phyloP scores from a whole-genome alignment of 495 filamentous ascomycete genomes.

The Xylaria grammica region DNA sequence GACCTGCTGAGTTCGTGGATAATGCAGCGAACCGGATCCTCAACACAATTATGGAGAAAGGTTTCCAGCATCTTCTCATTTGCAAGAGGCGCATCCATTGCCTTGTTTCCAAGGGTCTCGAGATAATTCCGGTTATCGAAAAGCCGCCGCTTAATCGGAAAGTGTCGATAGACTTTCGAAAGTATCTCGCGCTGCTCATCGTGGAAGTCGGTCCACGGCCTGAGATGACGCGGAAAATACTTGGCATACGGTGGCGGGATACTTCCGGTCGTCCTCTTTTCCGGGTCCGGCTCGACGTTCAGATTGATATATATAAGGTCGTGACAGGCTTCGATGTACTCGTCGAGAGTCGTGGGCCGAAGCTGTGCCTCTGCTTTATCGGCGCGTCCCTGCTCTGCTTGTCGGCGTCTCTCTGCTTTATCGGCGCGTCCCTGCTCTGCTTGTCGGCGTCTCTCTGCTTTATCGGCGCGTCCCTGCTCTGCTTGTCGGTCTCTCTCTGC shows the following conservation, averaged over 20 bases:
- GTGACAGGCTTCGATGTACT: conserved; percentile 43
- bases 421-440: conserved; percentile 16
- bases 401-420: conserved; percentile 25
- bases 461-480: conserved; percentile 6
- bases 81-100: too few relatives aligned
- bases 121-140: neutral
- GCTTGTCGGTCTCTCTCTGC: conserved; percentile 25
- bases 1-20: too few relatives aligned
- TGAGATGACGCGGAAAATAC: neutral
- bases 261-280: neutral
- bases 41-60: too few relatives aligned
- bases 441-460: conserved; percentile 25
- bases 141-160: neutral
- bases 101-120: neutral
- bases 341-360: conserved; percentile 42
- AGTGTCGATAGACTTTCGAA: neutral
- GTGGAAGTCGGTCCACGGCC: neutral
- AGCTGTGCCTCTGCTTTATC: conserved; percentile 28
- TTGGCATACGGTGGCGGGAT: neutral
- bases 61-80: too few relatives aligned
- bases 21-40: too few relatives aligned
- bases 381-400: conserved; percentile 1
- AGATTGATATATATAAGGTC: conserved; percentile 41
- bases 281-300: conserved; percentile 33
- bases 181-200: neutral